Conservation (phyloP, 805 yeast genomes). For the Sporopachydermia lactativora region DNA sequence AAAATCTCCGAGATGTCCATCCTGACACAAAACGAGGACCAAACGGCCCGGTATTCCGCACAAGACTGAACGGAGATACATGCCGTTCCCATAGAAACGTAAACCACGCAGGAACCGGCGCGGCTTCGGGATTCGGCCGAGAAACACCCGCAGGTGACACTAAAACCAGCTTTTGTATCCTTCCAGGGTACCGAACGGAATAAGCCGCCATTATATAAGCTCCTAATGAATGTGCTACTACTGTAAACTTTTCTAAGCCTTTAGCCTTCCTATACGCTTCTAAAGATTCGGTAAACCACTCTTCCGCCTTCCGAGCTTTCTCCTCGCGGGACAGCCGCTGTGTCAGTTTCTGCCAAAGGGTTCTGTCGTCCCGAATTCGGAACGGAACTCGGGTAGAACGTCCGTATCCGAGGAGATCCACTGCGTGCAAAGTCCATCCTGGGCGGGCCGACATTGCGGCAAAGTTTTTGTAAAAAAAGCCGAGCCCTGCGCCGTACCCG, state of each 20-base stretch:
- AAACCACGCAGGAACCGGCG: constrained; percentile 63
- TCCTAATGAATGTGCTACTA: constrained; percentile 86
- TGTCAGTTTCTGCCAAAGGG: constrained; percentile 10
- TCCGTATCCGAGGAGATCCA: constrained; percentile 87
- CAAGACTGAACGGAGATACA: constrained; percentile 72
- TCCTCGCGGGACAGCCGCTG: constrained; percentile 17
- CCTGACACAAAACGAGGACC: constrained; percentile 82
- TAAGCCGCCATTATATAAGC: constrained; percentile 68
- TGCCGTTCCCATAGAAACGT: constrained; percentile 73
- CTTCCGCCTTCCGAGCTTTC: constrained; percentile 36
- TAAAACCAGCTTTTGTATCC: constrained; percentile 55
- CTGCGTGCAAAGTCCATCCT: constrained; percentile 66
- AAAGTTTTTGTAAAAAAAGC: constrained; percentile 2
- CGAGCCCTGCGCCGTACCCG: constrained; percentile 3
- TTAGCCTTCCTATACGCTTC: constrained; percentile 45
- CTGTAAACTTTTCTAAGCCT: constrained; percentile 35
- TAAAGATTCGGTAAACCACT: constrained; percentile 51
- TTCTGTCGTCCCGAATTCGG: constrained; percentile 19
- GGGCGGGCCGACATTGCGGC: constrained; percentile 13
- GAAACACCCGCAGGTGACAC: constrained; percentile 86
- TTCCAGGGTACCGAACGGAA: constrained; percentile 43
- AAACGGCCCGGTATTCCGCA: constrained; percentile 62
- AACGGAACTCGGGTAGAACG: constrained; percentile 72
- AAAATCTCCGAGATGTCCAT: constrained; percentile 78
- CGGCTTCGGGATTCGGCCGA: constrained; percentile 26